Evolutionary conservation across 306 rosid genomes (phyloP).

Genomic region (Betula pendula): DNA sequence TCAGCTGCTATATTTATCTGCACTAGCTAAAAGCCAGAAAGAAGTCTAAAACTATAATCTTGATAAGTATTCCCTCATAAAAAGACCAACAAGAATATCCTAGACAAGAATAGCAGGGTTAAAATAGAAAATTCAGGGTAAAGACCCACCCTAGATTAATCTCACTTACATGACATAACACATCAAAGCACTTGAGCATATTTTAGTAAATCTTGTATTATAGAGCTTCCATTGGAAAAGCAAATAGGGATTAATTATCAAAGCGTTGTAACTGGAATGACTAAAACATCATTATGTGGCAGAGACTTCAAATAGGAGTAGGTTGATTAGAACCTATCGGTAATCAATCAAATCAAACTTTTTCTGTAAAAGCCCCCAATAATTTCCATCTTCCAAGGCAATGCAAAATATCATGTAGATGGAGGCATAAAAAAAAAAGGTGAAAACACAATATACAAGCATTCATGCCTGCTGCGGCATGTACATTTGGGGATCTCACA

Average conservation of each 20-base stretch:
- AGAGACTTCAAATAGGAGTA: conserved; percentile 1
- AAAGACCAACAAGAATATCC: not conserved
- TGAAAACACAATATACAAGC: conserved; percentile 26
- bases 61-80: conserved; percentile 14
- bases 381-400: conserved; percentile 13
- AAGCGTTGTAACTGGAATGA: not conserved
- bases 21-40: conserved; percentile 19
- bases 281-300: conserved; percentile 11
- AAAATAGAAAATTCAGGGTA: not conserved
- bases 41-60: conserved; percentile 19
- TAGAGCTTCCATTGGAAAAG: not conserved
- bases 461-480: conserved; percentile 17
- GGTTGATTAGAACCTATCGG: not conserved
- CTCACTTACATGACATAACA: conserved; percentile 17
- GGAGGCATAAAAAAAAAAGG: conserved; percentile 21
- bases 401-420: conserved; percentile 10
- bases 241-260: conserved; percentile 13
- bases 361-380: conserved; percentile 9
- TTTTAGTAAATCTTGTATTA: not conserved
- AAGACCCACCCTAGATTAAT: conserved; percentile 14
- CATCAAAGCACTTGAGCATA: not conserved
- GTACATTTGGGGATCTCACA: conserved; percentile 7
- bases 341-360: not conserved
- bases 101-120: not conserved
- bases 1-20: conserved; percentile 30